phyloP scores from a whole-genome alignment of 148 eudicot species.

The Vaccinium darrowii region DNA sequence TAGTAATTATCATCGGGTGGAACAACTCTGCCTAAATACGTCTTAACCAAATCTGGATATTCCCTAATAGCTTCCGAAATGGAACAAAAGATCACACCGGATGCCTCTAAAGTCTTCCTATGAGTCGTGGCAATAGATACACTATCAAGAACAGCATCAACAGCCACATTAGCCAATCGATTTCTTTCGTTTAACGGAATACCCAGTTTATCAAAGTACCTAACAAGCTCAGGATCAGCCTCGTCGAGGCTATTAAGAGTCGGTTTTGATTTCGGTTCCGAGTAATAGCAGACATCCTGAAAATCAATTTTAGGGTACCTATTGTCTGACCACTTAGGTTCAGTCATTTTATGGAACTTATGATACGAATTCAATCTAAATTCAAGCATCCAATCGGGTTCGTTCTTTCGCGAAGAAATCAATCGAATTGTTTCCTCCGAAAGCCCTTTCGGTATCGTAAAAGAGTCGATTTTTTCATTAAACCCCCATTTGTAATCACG shows the following conservation, averaged over 20 bases:
- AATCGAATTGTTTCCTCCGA: conserved; percentile 65
- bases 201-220: conserved; percentile 76
- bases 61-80: conserved; percentile 88
- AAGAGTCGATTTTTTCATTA: conserved; percentile 70
- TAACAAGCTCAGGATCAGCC: conserved; percentile 87
- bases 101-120: conserved; percentile 65
- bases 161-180: conserved; percentile 84
- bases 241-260: conserved; percentile 81
- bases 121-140: conserved; percentile 88
- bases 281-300: conserved; percentile 69
- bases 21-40: conserved; percentile 82
- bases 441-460: conserved; percentile 75
- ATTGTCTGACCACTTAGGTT: conserved; percentile 95
- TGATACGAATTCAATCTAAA: conserved; percentile 65
- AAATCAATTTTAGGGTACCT: conserved; percentile 65
- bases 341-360: conserved; percentile 68
- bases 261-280: conserved; percentile 85
- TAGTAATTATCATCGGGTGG: conserved; percentile 81
- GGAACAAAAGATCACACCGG: conserved; percentile 90
- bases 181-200: conserved; percentile 67
- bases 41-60: conserved; percentile 71
- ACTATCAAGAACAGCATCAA: conserved; percentile 93
- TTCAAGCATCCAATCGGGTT: conserved; percentile 95
- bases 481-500: conserved; percentile 84
- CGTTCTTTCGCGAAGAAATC: conserved; percentile 67